Conservation (phyloP, 2,329 filamentous ascomycete species). For the Monilinia laxa region DNA sequence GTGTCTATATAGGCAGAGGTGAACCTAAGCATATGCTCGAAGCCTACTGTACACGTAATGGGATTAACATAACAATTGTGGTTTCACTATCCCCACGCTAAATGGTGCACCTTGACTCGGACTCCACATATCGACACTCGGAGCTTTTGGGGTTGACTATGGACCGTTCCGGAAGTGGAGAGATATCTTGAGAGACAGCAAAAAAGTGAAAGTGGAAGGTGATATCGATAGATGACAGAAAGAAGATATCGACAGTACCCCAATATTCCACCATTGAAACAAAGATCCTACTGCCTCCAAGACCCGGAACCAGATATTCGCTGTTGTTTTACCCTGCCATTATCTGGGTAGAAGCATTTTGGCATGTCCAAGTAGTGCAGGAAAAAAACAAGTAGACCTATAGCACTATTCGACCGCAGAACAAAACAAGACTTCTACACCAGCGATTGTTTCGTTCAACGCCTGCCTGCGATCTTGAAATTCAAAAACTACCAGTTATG, state of each 20-base stretch:
- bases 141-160: no score
- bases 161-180: no score
- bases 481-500: no score
- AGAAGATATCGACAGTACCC: not conserved
- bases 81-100: not conserved
- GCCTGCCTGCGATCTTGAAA: no score
- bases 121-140: no score
- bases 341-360: not conserved
- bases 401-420: no score
- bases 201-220: no score
- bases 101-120: not conserved
- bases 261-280: not conserved
- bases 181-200: no score
- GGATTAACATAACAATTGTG: not conserved
- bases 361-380: not conserved
- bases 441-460: no score
- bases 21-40: not conserved
- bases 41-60: not conserved
- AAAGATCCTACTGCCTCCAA: not conserved
- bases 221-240: not conserved
- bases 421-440: not conserved
- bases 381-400: not conserved
- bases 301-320: not conserved
- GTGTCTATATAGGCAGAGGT: not conserved
- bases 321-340: not conserved